These are phyloP conservation scores for Aspergillus calidoustus DNA, from an alignment of 2,329 filamentous ascomycete genomes.

Conservation along the genomic window DNA sequence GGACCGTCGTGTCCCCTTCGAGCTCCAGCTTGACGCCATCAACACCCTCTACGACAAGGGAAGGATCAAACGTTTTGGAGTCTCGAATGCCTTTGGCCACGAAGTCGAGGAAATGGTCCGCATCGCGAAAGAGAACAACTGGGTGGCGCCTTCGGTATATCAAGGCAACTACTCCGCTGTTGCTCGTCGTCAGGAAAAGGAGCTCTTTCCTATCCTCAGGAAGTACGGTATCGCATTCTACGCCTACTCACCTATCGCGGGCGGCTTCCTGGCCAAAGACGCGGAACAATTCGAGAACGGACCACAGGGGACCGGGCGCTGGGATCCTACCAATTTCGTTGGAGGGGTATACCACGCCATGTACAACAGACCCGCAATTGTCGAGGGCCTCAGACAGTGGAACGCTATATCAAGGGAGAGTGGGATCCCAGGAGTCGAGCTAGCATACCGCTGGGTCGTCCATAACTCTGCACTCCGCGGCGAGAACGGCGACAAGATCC, in stretches of 20 bases:
- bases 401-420: constrained; percentile 25
- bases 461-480: constrained; percentile 32
- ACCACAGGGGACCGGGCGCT: constrained; percentile 13
- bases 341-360: constrained; percentile 30
- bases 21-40: constrained; percentile 38
- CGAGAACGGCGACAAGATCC: constrained; percentile 23
- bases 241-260: constrained; percentile 40
- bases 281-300: constrained; percentile 10
- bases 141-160: constrained; percentile 50
- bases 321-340: constrained; percentile 25
- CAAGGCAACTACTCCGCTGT: constrained; percentile 51
- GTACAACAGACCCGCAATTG: constrained; percentile 32
- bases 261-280: constrained; percentile 37
- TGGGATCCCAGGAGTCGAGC: constrained; percentile 36
- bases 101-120: constrained; percentile 47
- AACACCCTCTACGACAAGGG: constrained; percentile 37
- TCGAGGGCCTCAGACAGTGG: constrained; percentile 29
- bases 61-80: constrained; percentile 38
- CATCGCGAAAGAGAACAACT: constrained; percentile 44
- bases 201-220: constrained; percentile 51
- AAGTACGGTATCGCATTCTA: constrained; percentile 50
- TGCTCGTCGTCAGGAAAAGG: constrained; percentile 44
- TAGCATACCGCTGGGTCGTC: constrained; percentile 44
- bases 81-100: constrained; percentile 51
- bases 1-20: constrained; percentile 37